phyloP scores from a whole-genome alignment of 768 basidiomycete genomes.

The Mycena indigotica region DNA sequence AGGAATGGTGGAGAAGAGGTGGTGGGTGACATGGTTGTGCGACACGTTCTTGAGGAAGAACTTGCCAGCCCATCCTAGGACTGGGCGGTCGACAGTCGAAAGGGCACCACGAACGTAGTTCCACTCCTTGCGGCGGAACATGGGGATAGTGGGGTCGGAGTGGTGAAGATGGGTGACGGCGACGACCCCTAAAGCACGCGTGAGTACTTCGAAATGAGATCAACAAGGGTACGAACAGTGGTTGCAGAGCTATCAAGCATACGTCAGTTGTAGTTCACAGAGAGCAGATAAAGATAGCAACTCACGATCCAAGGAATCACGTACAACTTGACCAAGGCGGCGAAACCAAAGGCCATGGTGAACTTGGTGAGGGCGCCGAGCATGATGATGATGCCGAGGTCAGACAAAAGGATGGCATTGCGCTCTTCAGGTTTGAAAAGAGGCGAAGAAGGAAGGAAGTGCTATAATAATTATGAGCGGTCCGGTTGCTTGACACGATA shows the following conservation, averaged over 20 bases:
- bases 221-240: neutral
- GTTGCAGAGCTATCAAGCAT: neutral
- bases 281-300: neutral
- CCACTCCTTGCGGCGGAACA: slow-evolving; percentile 60
- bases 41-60: slow-evolving; percentile 59
- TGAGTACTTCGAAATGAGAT: neutral
- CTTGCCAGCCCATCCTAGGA: slow-evolving; percentile 60
- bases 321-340: slow-evolving; percentile 25
- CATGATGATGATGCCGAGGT: slow-evolving; percentile 29
- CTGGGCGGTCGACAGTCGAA: slow-evolving; percentile 60
- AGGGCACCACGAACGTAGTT: slow-evolving; percentile 62
- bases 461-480: slow-evolving; percentile 13
- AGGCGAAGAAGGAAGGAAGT: slow-evolving; percentile 27
- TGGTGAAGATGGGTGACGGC: slow-evolving; percentile 66
- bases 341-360: slow-evolving; percentile 18
- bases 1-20: slow-evolving; percentile 60
- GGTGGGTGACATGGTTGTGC: slow-evolving; percentile 42
- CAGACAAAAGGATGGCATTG: slow-evolving; percentile 24
- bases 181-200: slow-evolving; percentile 44
- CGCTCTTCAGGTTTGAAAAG: slow-evolving; percentile 29
- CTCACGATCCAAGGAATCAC: slow-evolving; percentile 28
- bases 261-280: neutral
- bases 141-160: slow-evolving; percentile 59
- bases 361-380: slow-evolving; percentile 12
- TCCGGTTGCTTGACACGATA: neutral